phyloP scores from a whole-genome alignment of 2,329 filamentous ascomycete species.

The Rugonectria rugulosa region DNA sequence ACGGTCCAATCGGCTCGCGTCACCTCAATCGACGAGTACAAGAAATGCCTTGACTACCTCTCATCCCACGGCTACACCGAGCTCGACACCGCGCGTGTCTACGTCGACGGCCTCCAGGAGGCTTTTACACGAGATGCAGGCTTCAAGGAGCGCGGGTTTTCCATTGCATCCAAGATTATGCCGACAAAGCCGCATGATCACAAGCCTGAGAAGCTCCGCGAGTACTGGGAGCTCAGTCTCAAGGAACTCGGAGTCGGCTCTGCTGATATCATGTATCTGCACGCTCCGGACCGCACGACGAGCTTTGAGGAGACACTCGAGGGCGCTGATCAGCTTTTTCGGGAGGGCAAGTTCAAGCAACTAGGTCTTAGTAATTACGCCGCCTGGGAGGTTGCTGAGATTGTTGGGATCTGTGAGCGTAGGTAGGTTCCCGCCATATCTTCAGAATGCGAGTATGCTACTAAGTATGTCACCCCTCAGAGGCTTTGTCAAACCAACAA shows the following conservation, averaged over 20 bases:
- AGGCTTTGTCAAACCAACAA: slow-evolving; percentile 73
- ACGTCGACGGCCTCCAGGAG: slow-evolving; percentile 69
- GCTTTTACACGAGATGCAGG: slow-evolving; percentile 73
- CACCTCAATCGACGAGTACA: slow-evolving; percentile 2
- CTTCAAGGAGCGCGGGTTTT: slow-evolving; percentile 71
- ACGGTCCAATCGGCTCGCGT: slow-evolving; percentile 1
- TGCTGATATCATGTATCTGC: slow-evolving; percentile 27
- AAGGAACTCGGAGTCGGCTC: not conserved
- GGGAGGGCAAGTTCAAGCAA: slow-evolving; percentile 74
- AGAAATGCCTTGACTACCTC: slow-evolving; percentile 4
- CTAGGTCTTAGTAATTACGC: slow-evolving; percentile 77
- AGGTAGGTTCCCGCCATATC: slow-evolving; percentile 46
- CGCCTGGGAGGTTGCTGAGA: slow-evolving; percentile 79
- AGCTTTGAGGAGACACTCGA: slow-evolving; percentile 75
- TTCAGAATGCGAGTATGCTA: slow-evolving; percentile 61
- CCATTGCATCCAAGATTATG: slow-evolving; percentile 69
- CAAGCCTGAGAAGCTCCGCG: not conserved
- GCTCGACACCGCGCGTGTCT: slow-evolving; percentile 74
- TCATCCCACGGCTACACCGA: slow-evolving; percentile 59
- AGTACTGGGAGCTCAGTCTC: slow-evolving; percentile 7
- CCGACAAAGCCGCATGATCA: slow-evolving; percentile 15
- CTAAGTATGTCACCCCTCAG: slow-evolving; percentile 39
- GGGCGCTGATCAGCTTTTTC: slow-evolving; percentile 73
- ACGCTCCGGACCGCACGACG: slow-evolving; percentile 65
- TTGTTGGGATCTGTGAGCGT: slow-evolving; percentile 50